These are phyloP conservation scores for Xylaria sp. DNA, from an alignment of 2,329 filamentous ascomycete species.

Conservation along the genomic window DNA sequence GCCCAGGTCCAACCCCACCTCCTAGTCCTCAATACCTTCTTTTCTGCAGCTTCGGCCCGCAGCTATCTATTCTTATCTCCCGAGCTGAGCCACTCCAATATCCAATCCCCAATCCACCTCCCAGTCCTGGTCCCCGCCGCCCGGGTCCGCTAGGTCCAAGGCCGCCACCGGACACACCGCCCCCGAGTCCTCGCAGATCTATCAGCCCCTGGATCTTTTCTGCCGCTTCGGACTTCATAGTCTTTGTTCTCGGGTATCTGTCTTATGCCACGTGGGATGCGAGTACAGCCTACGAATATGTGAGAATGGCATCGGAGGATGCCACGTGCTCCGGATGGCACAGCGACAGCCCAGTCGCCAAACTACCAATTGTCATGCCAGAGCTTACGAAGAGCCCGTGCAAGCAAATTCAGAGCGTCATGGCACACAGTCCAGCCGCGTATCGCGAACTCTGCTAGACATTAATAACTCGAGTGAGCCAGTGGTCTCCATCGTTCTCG, in stretches of 20 bases:
- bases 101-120: constrained; percentile 45
- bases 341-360: not conserved
- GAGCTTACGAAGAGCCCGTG: not conserved
- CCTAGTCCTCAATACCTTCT: constrained; percentile 43
- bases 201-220: constrained; percentile 7
- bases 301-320: constrained; percentile 1
- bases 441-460: not conserved
- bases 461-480: not conserved
- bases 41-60: constrained; percentile 11
- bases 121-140: constrained; percentile 41
- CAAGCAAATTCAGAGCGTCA: not conserved
- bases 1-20: constrained; percentile 48
- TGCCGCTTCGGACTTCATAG: not conserved
- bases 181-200: constrained; percentile 45
- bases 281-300: not conserved
- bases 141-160: constrained; percentile 44
- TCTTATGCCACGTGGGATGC: constrained; percentile 2
- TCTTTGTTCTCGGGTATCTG: constrained; percentile 12
- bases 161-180: constrained; percentile 45
- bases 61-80: constrained; percentile 33
- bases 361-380: not conserved
- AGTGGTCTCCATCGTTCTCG: not conserved
- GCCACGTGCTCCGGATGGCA: not conserved
- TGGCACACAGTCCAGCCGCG: not conserved
- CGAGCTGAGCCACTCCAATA: constrained; percentile 27